These are phyloP conservation scores for Hemisphaericaspora xylofermentans DNA, from an alignment of 1,139 yeast species.

Conservation along the genomic window DNA sequence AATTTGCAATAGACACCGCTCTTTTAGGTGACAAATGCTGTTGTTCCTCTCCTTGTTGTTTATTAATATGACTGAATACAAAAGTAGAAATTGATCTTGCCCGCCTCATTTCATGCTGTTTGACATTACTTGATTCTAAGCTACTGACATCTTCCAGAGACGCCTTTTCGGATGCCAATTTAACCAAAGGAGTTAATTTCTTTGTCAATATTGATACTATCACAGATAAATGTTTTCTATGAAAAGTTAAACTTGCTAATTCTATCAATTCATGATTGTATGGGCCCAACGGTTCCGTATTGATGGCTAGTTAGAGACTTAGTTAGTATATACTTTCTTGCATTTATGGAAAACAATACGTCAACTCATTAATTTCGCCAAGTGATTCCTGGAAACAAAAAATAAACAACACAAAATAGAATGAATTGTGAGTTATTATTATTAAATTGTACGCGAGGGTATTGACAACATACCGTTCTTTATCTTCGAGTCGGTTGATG, in stretches of 20 bases:
- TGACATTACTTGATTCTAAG: background rate
- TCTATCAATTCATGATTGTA: slow-evolving; percentile 37
- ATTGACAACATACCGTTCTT: slow-evolving; percentile 15
- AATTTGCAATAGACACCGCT: background rate
- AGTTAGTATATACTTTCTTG: slow-evolving; percentile 8
- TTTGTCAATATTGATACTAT: slow-evolving; percentile 18
- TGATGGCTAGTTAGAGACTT: slow-evolving; percentile 26
- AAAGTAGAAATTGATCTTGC: background rate
- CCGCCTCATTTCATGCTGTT: slow-evolving; percentile 2
- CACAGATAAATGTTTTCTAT: slow-evolving; percentile 17
- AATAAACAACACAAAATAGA: background rate
- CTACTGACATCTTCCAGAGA: background rate
- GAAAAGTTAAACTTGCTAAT: slow-evolving; percentile 29
- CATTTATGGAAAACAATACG: no score
- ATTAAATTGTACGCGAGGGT: background rate
- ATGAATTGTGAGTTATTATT: no score
- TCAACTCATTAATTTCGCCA: no score
- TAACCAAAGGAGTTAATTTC: slow-evolving; percentile 12
- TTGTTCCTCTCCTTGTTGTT: background rate
- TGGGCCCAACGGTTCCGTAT: slow-evolving; percentile 40
- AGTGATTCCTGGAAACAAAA: background rate
- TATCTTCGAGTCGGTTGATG: slow-evolving; percentile 17
- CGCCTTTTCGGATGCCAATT: slow-evolving; percentile 1
- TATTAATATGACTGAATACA: background rate
- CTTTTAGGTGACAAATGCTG: background rate